Base-by-base conservation (phyloP, 805 yeast species). In the Zygoascus tannicola region DNA sequence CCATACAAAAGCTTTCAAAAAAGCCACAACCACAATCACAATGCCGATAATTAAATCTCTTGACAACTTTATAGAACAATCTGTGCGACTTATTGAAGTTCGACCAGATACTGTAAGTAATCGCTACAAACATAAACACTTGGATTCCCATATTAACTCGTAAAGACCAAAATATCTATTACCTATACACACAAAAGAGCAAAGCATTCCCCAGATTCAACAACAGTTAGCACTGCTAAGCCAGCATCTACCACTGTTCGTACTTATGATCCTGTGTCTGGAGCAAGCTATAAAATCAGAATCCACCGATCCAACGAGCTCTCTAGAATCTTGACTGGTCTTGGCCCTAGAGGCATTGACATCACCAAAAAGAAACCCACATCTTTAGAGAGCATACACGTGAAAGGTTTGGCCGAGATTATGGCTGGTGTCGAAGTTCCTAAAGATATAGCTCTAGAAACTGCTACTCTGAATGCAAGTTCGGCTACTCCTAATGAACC, bases 241-340 rank as follows among this genome's bases (percentile, higher is more conserved):
- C 69, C 50, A 44, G 66, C 50, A 54, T 65, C 45, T 48, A 65
- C 38, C 66, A 72, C 47, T 47, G 75, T 82, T 59, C 84, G 81
- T 57, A 71, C 82, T 0, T 79, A 63, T 52, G 86, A 85, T 56
- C 73, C 87, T 2, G 70, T 65, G 15, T 66, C 76, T 15, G 88
- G 88, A 5, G 69, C 78, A 34, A 71, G 79, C 47, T 73, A 79
- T 60, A 71, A 69, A 48, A 76, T 70, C 57, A 69, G 67, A 47
- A 78, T 90, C 1, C 65, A 66, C 49, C 80, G 80, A 51, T 63
- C 71, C 39, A 85, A 85, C 58, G 94, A 86, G 59, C 73, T 87
- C 37, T 77, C 85, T 20, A 73, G 88, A 51, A 57, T 86, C 19
- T 64, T 84, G 58, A 74, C 84, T 40, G 81, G 84, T 4, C 56